Base-by-base conservation (phyloP, 2,329 filamentous ascomycete genomes). In the Cladophialophora exuberans region DNA sequence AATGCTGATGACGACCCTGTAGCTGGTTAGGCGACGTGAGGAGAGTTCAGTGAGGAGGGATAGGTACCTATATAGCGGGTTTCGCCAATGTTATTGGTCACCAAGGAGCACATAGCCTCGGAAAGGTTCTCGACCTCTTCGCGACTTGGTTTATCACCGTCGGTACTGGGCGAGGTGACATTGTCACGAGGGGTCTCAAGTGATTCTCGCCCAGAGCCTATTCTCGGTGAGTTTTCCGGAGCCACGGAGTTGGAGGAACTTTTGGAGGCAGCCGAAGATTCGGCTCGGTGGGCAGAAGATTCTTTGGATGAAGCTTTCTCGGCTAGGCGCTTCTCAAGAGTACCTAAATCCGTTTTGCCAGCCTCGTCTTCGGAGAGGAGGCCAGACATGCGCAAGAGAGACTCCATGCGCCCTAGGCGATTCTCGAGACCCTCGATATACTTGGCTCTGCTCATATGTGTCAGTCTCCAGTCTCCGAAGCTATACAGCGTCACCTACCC, bases 401-500 rank as follows among this genome's bases (percentile, higher is more conserved):
- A 92, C 76, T 99, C 93, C 92, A 99, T 97, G 62, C 94, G 86
- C n/a, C 87, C 89, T 28, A 97, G 77, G 15, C 94, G 85, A 70
- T 97, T 97, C 75, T 99, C 93, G 43, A 99, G 80, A 10, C 92
- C 92, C 72, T 97, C 93, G 64, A 97, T 97, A 70, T 99, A 99
- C 73, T 97, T 97, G 51, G 94, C 94, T 56, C 90, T 95, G 63
- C 13, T 23, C 25, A 13, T 15, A 26, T 17, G 18, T 39, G 41
- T 57, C 52, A 49, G 52, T 23, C 11, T 26, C 9, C 30, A 13
- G n/a, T 25, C 20, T n/a, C 25, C 6, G 26, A 15, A 6, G 18
- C 25, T 26, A 10, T 22, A 13, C 22, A 30, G 28, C 20, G 6
- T 20, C 18, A 71, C 82, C 63, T 81, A 96, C 91, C 94, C 93